Percentiles rank a stretch among this genome's conserved stretches.
Conservation (phyloP, 176 grass and related monocot species). For the Olyra latifolia region DNA sequence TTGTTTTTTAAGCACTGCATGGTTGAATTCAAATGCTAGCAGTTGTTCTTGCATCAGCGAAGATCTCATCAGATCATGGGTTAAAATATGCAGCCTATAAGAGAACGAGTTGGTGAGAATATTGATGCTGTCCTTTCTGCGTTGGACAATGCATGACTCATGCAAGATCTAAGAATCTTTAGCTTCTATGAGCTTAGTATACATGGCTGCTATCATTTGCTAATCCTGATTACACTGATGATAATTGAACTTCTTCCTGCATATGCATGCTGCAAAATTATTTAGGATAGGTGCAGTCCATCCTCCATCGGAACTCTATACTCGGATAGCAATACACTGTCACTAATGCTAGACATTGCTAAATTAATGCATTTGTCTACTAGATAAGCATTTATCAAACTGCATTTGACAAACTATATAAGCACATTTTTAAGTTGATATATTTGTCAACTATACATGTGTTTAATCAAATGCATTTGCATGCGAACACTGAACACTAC, state of each 20-base stretch:
- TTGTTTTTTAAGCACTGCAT: slow-evolving; percentile 41
- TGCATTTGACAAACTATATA: neutral
- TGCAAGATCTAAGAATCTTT: slow-evolving; percentile 35
- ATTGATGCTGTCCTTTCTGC: slow-evolving; percentile 14
- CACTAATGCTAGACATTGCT: neutral
- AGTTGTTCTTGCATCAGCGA: slow-evolving; percentile 42
- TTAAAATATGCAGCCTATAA: slow-evolving; percentile 37
- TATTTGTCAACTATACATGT: neutral
- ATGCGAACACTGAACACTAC: neutral
- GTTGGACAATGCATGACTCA: slow-evolving; percentile 42
- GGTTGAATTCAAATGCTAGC: slow-evolving; percentile 41
- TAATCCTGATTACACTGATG: slow-evolving; percentile 7
- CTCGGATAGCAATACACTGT: neutral
- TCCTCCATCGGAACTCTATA: neutral
- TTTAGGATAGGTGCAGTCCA: neutral
- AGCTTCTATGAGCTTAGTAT: slow-evolving; percentile 14
- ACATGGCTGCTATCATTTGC: neutral
- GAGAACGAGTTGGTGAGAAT: slow-evolving; percentile 50
- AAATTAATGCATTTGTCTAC: neutral
- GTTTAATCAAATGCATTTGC: neutral
- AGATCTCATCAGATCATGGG: slow-evolving; percentile 31
- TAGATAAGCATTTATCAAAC: neutral
- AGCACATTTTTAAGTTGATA: neutral
- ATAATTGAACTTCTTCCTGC: neutral
- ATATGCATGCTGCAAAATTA: neutral